These are phyloP conservation scores for Orbilia blumenaviensis DNA, from an alignment of 2,329 filamentous ascomycete genomes.

Conservation along the genomic window DNA sequence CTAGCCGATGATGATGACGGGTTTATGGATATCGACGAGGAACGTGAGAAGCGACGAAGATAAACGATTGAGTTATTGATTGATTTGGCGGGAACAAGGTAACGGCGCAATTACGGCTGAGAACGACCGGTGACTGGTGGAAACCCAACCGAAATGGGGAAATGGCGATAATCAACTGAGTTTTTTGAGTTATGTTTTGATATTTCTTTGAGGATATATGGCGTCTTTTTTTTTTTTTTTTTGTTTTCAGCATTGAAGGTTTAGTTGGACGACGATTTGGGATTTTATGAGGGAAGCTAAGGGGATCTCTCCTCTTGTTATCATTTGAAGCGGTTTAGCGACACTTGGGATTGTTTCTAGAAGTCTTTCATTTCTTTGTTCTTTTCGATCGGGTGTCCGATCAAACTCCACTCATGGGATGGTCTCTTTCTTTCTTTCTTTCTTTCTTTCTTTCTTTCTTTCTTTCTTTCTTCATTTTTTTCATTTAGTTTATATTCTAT, in stretches of 20 bases:
- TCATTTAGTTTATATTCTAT: too few relatives aligned
- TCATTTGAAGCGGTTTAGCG: conserved; percentile 14
- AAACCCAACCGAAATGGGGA: background rate
- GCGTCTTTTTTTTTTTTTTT: conserved; percentile 1
- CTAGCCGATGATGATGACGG: conserved; percentile 65
- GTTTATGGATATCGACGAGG: conserved; percentile 57
- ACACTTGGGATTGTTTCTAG: background rate
- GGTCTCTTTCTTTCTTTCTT: background rate
- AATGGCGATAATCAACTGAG: background rate
- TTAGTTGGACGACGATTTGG: background rate
- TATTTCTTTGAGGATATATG: background rate
- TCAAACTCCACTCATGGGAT: background rate
- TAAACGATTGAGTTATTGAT: background rate
- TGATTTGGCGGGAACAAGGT: background rate
- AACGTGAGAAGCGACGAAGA: conserved; percentile 10
- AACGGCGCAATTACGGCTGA: background rate
- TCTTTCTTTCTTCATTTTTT: too few relatives aligned
- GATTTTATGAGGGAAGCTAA: background rate
- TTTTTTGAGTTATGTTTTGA: background rate
- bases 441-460: too few relatives aligned
- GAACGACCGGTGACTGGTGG: background rate
- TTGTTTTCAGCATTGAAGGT: background rate
- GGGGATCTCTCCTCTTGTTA: background rate
- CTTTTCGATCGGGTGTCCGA: background rate
- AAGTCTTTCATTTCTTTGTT: conserved; percentile 6